Conservation (phyloP, 345 rosid genomes). For the Adansonia digitata region DNA sequence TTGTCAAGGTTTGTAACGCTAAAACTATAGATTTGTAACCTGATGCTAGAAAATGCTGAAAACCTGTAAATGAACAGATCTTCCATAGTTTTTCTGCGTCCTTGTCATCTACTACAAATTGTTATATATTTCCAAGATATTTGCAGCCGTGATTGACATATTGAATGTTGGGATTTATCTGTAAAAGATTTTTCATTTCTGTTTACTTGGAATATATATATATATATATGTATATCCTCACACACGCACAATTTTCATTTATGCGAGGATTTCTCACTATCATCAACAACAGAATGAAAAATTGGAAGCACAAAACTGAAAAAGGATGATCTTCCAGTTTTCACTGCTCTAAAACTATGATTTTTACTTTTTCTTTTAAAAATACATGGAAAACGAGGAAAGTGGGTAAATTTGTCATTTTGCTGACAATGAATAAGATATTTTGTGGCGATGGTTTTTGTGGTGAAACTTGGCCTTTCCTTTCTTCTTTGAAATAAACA, state of each 20-base stretch:
- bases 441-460: slow-evolving; percentile 8
- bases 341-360: background rate
- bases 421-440: background rate
- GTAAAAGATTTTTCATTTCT: background rate
- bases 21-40: background rate
- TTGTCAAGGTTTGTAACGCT: background rate
- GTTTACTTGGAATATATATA: background rate
- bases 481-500: background rate
- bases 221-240: too few species aligned
- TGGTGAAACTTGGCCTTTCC: background rate
- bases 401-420: slow-evolving; percentile 1
- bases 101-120: background rate
- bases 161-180: background rate
- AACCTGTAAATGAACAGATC: background rate
- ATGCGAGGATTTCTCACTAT: background rate
- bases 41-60: background rate
- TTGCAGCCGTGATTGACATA: background rate
- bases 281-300: background rate
- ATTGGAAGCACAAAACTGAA: background rate
- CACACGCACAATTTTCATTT: too few species aligned
- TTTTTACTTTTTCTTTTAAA: too few species aligned
- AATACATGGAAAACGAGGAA: background rate
- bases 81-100: background rate
- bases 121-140: too few species aligned
- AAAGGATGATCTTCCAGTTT: background rate